Conservation (phyloP, 1,284 basidiomycete species). For the Papiliotrema terrestris region DNA sequence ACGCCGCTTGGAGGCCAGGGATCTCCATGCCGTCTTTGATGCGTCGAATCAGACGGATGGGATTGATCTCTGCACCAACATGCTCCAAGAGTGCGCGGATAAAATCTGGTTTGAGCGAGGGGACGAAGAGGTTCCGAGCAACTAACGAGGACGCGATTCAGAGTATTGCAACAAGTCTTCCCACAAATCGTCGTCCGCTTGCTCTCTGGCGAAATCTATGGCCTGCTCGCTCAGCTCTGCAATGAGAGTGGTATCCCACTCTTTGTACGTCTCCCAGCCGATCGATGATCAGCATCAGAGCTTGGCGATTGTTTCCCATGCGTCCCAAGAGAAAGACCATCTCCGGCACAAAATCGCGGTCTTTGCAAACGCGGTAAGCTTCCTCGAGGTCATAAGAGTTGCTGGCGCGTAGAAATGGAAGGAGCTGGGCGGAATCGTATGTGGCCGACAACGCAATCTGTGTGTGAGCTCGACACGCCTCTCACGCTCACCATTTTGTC, state of each 20-base stretch:
- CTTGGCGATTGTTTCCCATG: constrained; percentile 96
- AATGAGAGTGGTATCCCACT: constrained; percentile 51
- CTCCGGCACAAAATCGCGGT: constrained; percentile 83
- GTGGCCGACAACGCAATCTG: constrained; percentile 89
- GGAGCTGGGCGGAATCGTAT: constrained; percentile 70
- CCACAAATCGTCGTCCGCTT: constrained; percentile 96
- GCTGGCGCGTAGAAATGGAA: constrained; percentile 87
- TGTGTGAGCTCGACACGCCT: background rate
- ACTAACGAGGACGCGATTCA: constrained; percentile 78
- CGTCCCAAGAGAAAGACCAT: constrained; percentile 97
- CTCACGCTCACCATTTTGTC: constrained; percentile 68
- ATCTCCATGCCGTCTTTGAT: constrained; percentile 97
- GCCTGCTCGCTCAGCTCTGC: constrained; percentile 56
- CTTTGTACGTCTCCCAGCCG: constrained; percentile 86
- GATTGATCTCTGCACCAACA: constrained; percentile 93
- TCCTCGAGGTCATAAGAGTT: constrained; percentile 87
- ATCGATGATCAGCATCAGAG: constrained; percentile 92
- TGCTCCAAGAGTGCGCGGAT: constrained; percentile 93
- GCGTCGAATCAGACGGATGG: constrained; percentile 85
- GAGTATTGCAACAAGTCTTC: constrained; percentile 93
- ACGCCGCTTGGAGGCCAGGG: constrained; percentile 83
- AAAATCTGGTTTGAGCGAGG: constrained; percentile 60
- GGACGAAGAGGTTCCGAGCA: background rate
- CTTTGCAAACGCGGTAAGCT: constrained; percentile 83
- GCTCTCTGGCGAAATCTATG: constrained; percentile 97